Evolutionary conservation across 2,329 filamentous ascomycete species (phyloP).

Genomic region (Bertia moriformis): DNA sequence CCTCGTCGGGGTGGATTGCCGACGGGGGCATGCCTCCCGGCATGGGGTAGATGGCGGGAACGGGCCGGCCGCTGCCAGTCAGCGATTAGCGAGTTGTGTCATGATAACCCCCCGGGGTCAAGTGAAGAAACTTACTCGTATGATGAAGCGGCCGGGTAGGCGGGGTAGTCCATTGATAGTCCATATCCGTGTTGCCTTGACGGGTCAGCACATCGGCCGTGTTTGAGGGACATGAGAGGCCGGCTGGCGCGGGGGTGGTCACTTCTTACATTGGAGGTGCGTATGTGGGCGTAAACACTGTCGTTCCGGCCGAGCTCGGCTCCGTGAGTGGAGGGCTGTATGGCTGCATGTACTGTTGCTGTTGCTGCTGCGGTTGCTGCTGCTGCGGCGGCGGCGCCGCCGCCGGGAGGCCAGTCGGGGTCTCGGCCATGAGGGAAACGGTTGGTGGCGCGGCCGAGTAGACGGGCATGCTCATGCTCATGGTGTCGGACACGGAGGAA

Average conservation of each 20-base stretch:
- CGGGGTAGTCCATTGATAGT: neutral
- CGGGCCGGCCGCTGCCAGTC: neutral
- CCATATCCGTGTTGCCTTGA: neutral
- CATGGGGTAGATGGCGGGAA: conserved; percentile 17
- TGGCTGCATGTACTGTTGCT: conserved; percentile 30
- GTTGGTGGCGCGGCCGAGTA: conserved; percentile 35
- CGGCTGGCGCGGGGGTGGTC: no score
- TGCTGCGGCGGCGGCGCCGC: no score
- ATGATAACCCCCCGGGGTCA: no score
- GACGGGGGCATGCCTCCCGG: conserved; percentile 19
- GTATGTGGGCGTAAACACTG: neutral
- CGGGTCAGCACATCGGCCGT: no score
- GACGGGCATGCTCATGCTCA: conserved; percentile 26
- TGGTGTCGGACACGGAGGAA: conserved; percentile 26
- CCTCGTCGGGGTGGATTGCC: conserved; percentile 19
- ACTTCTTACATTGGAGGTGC: neutral
- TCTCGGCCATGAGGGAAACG: conserved; percentile 34
- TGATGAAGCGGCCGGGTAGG: neutral
- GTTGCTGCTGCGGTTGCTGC: no score
- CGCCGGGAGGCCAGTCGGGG: conserved; percentile 24
- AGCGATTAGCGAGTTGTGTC: no score
- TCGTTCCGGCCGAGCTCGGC: no score
- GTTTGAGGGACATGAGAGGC: no score
- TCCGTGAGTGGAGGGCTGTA: conserved; percentile 14
- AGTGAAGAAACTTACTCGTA: neutral